These are phyloP conservation scores for Alternaria brassicae DNA, from an alignment of 2,329 filamentous ascomycete genomes.

Conservation along the genomic window DNA sequence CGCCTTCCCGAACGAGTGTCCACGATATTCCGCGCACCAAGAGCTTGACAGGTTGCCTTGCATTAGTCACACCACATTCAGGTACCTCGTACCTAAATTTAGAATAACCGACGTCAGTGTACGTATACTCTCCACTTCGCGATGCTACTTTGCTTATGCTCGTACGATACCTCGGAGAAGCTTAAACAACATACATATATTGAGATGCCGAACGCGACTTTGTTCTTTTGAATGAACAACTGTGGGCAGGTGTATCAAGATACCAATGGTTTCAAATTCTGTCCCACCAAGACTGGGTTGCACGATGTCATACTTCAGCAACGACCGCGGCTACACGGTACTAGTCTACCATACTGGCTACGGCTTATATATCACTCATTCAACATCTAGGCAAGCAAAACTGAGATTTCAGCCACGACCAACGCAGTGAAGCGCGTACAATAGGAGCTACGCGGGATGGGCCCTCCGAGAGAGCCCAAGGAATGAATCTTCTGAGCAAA, in stretches of 20 bases:
- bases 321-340: neutral
- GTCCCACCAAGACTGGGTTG: neutral
- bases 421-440: too few species aligned
- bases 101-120: conserved; percentile 5
- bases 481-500: too few species aligned
- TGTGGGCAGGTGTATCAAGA: neutral
- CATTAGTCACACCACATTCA: conserved; percentile 8
- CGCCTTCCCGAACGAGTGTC: neutral
- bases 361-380: neutral
- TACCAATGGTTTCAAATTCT: too few species aligned
- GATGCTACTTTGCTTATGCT: neutral
- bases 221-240: neutral
- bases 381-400: neutral
- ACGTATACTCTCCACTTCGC: neutral
- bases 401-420: neutral
- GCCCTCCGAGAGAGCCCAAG: too few species aligned
- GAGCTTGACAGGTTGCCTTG: neutral
- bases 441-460: too few species aligned
- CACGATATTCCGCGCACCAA: neutral
- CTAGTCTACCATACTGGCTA: neutral
- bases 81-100: conserved; percentile 9
- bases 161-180: neutral
- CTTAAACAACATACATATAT: neutral
- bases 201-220: neutral
- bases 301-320: neutral